Evolutionary conservation across 495 filamentous ascomycete species (phyloP).

Genomic region (Patellaria atrata): DNA sequence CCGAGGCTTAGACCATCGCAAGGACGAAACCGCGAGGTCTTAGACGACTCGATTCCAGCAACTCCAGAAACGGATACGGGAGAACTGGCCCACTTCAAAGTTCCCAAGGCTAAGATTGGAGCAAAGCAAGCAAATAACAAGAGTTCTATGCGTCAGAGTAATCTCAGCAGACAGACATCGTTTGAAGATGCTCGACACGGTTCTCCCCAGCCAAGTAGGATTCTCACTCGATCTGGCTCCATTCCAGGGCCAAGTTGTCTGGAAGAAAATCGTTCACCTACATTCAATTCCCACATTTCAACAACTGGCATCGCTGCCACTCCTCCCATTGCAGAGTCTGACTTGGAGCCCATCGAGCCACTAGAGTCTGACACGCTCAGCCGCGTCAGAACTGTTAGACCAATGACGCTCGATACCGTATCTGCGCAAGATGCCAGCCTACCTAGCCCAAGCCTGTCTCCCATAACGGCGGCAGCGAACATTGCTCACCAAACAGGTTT

Average conservation of each 20-base stretch:
- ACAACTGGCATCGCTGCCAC: constrained; percentile 27
- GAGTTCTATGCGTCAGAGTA: too few species aligned
- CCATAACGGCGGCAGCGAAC: constrained; percentile 69
- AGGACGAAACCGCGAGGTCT: constrained; percentile 16
- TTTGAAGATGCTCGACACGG: too few species aligned
- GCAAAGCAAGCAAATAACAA: constrained; percentile 11
- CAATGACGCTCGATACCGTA: constrained; percentile 39
- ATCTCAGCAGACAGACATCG: too few species aligned
- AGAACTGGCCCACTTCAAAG: constrained; percentile 11
- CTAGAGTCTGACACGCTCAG: constrained; percentile 16
- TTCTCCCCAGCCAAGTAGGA: neutral
- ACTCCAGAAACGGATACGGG: constrained; percentile 20
- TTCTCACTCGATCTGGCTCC: neutral
- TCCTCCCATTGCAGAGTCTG: constrained; percentile 27
- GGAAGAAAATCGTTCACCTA: constrained; percentile 5
- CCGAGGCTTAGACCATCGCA: constrained; percentile 3
- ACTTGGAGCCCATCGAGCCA: constrained; percentile 21
- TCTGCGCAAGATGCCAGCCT: constrained; percentile 76
- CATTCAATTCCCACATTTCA: too few species aligned
- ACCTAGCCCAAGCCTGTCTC: constrained; percentile 87
- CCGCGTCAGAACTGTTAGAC: constrained; percentile 10
- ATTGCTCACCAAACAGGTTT: constrained; percentile 19
- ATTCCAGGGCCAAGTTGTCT: constrained; percentile 1
- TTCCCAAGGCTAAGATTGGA: constrained; percentile 6
- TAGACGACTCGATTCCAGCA: constrained; percentile 14